Evolutionary conservation across 768 basidiomycete genomes (phyloP).

Genomic region (Ramaria sp.): DNA sequence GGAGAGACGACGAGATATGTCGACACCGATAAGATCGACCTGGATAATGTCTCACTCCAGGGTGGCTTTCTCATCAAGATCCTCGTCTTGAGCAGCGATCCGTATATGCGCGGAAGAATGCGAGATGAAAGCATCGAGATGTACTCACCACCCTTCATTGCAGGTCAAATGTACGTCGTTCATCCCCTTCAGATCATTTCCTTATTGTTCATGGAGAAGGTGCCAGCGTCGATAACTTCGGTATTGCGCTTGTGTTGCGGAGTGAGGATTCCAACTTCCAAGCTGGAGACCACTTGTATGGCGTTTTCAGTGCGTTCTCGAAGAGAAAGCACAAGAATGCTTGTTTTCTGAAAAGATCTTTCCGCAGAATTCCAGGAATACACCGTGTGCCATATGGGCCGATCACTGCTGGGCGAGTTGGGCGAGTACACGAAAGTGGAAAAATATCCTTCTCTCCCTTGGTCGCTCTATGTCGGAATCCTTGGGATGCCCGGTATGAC

Average conservation of each 20-base stretch:
- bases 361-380: slow-evolving; percentile 33
- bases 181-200: background rate
- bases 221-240: slow-evolving; percentile 21
- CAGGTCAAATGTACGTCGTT: slow-evolving; percentile 19
- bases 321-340: slow-evolving; percentile 1
- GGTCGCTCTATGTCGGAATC: slow-evolving; percentile 37
- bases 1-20: slow-evolving; percentile 39
- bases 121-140: slow-evolving; percentile 12
- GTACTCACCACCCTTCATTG: slow-evolving; percentile 10
- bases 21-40: slow-evolving; percentile 34
- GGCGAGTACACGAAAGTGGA: slow-evolving; percentile 20
- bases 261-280: slow-evolving; percentile 26
- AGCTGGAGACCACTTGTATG: slow-evolving; percentile 32
- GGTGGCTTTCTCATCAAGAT: slow-evolving; percentile 41
- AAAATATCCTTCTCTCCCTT: slow-evolving; percentile 35
- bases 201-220: background rate
- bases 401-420: slow-evolving; percentile 15
- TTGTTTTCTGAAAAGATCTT: background rate
- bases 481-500: slow-evolving; percentile 30
- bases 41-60: slow-evolving; percentile 30
- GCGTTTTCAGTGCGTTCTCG: slow-evolving; percentile 16
- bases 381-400: slow-evolving; percentile 14
- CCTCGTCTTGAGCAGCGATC: slow-evolving; percentile 36
- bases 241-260: slow-evolving; percentile 35
- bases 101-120: slow-evolving; percentile 33